phyloP scores from a whole-genome alignment of 352 stramenopile genomes.

The Globisporangium splendens region DNA sequence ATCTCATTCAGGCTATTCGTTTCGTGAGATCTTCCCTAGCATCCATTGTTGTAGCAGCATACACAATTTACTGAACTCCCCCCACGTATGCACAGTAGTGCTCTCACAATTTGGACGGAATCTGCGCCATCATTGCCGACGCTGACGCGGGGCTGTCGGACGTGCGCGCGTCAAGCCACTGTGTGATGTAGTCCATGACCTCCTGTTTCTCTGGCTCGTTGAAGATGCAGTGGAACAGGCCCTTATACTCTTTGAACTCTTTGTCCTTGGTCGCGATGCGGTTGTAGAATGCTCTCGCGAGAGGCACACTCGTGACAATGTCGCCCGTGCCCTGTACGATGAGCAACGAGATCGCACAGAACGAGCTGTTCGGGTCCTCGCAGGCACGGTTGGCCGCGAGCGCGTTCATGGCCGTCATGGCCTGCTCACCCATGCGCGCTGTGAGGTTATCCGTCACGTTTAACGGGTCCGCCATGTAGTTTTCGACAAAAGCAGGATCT shows the following conservation, averaged over 20 bases:
- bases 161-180: slow-evolving; percentile 1
- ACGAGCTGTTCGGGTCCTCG: slow-evolving; percentile 19
- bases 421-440: slow-evolving; percentile 32
- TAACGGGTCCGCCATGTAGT: slow-evolving; percentile 54
- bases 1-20: no score
- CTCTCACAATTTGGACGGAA: slow-evolving; percentile 2
- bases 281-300: slow-evolving; percentile 21
- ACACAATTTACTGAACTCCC: no score
- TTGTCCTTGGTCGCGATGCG: slow-evolving; percentile 27
- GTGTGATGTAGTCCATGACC: slow-evolving; percentile 20
- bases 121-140: not conserved
- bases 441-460: slow-evolving; percentile 46
- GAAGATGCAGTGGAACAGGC: slow-evolving; percentile 33
- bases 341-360: slow-evolving; percentile 24
- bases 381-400: slow-evolving; percentile 10
- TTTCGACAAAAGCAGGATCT: slow-evolving; percentile 36
- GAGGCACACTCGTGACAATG: slow-evolving; percentile 24
- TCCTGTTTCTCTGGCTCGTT: slow-evolving; percentile 25
- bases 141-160: not conserved
- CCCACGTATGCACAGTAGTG: no score
- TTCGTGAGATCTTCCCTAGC: no score
- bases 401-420: slow-evolving; percentile 20
- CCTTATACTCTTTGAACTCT: slow-evolving; percentile 26
- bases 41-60: no score
- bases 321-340: slow-evolving; percentile 28